These are phyloP conservation scores for Fusarium chaquense DNA, from an alignment of 2,329 filamentous ascomycete species.

Conservation along the genomic window DNA sequence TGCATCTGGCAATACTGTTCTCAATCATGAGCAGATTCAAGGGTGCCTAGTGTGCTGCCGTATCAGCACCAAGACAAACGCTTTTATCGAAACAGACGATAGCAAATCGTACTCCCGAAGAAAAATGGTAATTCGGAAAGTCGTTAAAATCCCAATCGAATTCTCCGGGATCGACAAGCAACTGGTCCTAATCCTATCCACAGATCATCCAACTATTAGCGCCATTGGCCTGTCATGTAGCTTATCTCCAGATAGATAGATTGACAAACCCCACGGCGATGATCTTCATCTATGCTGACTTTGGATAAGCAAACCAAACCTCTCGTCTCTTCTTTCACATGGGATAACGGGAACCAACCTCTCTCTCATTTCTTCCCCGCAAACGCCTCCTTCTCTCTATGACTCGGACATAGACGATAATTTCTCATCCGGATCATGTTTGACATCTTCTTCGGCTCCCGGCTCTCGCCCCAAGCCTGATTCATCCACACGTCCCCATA, in stretches of 20 bases:
- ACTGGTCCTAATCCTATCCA: constrained; percentile 6
- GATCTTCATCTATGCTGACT: background rate
- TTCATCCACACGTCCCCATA: background rate
- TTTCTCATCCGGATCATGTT: background rate
- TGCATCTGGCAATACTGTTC: background rate
- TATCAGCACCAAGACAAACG: background rate
- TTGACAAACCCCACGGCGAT: constrained; percentile 5
- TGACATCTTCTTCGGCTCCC: background rate
- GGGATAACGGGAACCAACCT: constrained; percentile 10
- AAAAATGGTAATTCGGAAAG: constrained; percentile 12
- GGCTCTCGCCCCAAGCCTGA: background rate
- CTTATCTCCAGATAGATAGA: constrained; percentile 3
- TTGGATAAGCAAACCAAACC: constrained; percentile 8
- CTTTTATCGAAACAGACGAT: constrained; percentile 4
- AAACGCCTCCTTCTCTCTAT: background rate
- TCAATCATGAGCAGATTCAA: background rate
- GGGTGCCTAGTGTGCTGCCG: background rate
- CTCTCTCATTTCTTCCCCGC: background rate
- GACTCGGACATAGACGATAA: background rate
- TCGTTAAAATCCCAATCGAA: constrained; percentile 20
- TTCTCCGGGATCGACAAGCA: constrained; percentile 40
- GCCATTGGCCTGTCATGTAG: constrained; percentile 15
- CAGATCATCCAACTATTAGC: constrained; percentile 1
- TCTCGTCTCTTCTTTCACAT: constrained; percentile 32
- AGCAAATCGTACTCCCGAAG: constrained; percentile 8